Evolutionary conservation across 2,329 filamentous ascomycete genomes (phyloP).

Genomic region (Hymenoscyphus scutula): DNA sequence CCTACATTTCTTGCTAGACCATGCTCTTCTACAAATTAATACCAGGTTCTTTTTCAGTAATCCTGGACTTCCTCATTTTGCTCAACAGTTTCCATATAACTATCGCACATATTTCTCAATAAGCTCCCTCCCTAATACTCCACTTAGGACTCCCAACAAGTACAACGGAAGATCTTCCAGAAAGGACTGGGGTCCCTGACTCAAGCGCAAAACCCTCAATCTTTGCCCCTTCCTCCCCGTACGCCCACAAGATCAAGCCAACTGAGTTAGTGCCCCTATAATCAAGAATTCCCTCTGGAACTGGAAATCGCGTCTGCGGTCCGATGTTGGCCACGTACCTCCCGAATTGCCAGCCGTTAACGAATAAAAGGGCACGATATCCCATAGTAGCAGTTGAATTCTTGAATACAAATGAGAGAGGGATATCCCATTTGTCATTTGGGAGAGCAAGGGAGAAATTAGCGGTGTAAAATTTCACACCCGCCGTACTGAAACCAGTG

Average conservation of each 20-base stretch:
- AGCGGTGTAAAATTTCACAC: conserved; percentile 56
- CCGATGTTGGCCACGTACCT: conserved; percentile 67
- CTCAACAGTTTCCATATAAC: too few species aligned
- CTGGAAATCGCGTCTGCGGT: conserved; percentile 67
- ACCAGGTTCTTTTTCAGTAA: too few species aligned
- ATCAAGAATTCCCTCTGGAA: conserved; percentile 50
- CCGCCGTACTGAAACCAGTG: conserved; percentile 38
- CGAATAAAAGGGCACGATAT: conserved; percentile 63
- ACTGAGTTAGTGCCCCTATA: conserved; percentile 1
- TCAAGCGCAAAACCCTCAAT: background rate
- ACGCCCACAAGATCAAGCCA: background rate
- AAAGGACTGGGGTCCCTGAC: background rate
- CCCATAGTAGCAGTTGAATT: conserved; percentile 32
- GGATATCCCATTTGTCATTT: conserved; percentile 52
- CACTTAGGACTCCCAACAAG: background rate
- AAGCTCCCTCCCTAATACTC: background rate
- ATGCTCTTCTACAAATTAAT: too few species aligned
- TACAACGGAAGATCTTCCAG: background rate
- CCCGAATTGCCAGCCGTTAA: conserved; percentile 73
- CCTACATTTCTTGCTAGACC: too few species aligned
- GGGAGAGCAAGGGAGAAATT: conserved; percentile 55
- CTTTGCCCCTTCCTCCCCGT: background rate
- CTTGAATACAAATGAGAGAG: conserved; percentile 48
- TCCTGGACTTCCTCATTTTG: background rate
- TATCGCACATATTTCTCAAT: background rate